These are phyloP conservation scores for Acanthamoeba culbertsoni DNA, from an alignment of 208 protist species.

Conservation along the genomic window DNA sequence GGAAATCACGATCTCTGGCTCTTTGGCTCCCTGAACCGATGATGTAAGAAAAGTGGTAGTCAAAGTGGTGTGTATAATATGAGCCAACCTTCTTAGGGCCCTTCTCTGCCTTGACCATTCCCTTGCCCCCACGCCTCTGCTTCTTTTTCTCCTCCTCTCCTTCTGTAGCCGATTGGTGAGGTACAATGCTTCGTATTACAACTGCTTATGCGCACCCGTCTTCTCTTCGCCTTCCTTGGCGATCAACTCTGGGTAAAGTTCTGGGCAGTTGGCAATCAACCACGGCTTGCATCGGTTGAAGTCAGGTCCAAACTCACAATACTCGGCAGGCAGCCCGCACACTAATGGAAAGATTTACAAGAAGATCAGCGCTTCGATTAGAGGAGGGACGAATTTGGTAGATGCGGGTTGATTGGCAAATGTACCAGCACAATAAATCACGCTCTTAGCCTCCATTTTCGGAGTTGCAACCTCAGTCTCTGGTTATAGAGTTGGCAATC, in stretches of 20 bases:
- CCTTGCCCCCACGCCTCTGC: slow-evolving; percentile 26
- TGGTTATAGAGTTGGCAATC: no score
- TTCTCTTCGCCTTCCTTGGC: not conserved
- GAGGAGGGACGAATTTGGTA: no score
- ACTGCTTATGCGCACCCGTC: not conserved
- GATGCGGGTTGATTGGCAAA: no score
- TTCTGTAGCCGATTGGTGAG: not conserved
- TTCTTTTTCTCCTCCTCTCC: slow-evolving; percentile 48
- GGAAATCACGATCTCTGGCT: not conserved
- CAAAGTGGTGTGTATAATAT: not conserved
- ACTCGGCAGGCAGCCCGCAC: slow-evolving; percentile 61
- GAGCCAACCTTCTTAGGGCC: not conserved
- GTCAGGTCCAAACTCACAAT: slow-evolving; percentile 62
- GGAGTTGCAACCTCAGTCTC: no score
- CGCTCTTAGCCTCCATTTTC: no score
- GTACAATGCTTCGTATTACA: not conserved
- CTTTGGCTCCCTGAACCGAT: not conserved
- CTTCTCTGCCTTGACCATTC: not conserved
- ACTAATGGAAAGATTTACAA: slow-evolving; percentile 4
- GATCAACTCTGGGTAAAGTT: slow-evolving; percentile 5
- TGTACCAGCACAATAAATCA: no score
- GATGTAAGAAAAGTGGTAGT: not conserved
- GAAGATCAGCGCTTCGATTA: no score
- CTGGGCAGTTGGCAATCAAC: slow-evolving; percentile 60
- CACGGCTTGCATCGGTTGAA: slow-evolving; percentile 66